Evolutionary conservation across 768 basidiomycete species (phyloP).

Genomic region (Leccinum subgranulosum): DNA sequence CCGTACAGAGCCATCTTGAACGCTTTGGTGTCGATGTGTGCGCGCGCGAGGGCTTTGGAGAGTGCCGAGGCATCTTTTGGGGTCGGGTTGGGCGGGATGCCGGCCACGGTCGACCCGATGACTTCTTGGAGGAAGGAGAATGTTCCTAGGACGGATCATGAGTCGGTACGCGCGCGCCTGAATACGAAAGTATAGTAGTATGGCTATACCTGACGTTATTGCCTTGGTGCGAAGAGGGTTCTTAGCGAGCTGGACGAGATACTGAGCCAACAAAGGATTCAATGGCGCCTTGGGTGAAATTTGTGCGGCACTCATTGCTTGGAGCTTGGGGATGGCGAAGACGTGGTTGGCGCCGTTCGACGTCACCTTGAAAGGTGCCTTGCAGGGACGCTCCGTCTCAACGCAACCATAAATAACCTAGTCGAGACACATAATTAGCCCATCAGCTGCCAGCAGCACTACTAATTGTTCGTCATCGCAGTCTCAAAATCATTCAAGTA

Average conservation of each 20-base stretch:
- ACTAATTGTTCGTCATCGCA: no score
- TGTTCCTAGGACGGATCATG: slow-evolving; percentile 32
- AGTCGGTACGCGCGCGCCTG: background rate
- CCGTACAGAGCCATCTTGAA: slow-evolving; percentile 85
- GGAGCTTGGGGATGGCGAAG: background rate
- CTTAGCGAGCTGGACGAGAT: slow-evolving; percentile 62
- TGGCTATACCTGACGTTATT: slow-evolving; percentile 56
- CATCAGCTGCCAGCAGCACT: no score
- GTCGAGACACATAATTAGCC: no score
- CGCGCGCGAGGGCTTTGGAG: slow-evolving; percentile 49
- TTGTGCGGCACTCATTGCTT: slow-evolving; percentile 37
- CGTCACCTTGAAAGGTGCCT: no score
- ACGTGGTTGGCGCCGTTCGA: background rate
- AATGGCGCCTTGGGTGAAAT: slow-evolving; percentile 18
- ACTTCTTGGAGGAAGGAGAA: slow-evolving; percentile 78
- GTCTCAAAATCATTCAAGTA: no score
- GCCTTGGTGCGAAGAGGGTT: slow-evolving; percentile 82
- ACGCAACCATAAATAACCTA: background rate
- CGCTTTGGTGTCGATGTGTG: slow-evolving; percentile 66
- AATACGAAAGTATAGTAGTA: background rate
- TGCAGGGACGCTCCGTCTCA: no score
- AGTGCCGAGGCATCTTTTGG: slow-evolving; percentile 53
- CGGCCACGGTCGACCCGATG: slow-evolving; percentile 68
- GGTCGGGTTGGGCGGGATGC: slow-evolving; percentile 48
- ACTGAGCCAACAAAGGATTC: slow-evolving; percentile 59